phyloP scores from a whole-genome alignment of 495 filamentous ascomycete species.

The Xylaria curta region DNA sequence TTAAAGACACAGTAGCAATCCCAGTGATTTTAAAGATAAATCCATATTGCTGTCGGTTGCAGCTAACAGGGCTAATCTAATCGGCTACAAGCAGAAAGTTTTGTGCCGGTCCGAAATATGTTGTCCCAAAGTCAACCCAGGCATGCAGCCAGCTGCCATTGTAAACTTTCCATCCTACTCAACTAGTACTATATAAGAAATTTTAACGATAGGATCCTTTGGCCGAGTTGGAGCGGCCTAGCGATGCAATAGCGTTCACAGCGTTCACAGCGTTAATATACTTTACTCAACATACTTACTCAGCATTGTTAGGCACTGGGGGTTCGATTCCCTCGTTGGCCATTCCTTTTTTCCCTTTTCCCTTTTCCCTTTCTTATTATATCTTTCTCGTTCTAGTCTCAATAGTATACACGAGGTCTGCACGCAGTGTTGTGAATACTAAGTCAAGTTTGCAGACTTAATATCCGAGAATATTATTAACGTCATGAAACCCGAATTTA shows the following conservation, averaged over 20 bases:
- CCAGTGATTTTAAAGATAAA: neutral
- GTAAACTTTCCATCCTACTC: neutral
- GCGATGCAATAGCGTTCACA: neutral
- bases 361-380: too few species aligned
- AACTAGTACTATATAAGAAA: neutral
- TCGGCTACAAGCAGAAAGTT: neutral
- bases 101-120: neutral
- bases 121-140: neutral
- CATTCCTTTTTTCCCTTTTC: neutral
- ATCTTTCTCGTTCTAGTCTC: neutral
- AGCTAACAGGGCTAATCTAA: neutral
- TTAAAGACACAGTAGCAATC: neutral
- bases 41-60: neutral
- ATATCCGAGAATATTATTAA: neutral
- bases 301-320: neutral
- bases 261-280: neutral
- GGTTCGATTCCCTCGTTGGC: neutral
- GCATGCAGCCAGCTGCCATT: neutral
- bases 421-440: too few species aligned
- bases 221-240: neutral
- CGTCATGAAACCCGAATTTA: neutral
- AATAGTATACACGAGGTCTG: too few species aligned
- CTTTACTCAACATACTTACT: neutral
- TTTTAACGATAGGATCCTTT: neutral
- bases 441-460: neutral